phyloP scores from a whole-genome alignment of 768 basidiomycete genomes.

The Wakefieldia striispora region DNA sequence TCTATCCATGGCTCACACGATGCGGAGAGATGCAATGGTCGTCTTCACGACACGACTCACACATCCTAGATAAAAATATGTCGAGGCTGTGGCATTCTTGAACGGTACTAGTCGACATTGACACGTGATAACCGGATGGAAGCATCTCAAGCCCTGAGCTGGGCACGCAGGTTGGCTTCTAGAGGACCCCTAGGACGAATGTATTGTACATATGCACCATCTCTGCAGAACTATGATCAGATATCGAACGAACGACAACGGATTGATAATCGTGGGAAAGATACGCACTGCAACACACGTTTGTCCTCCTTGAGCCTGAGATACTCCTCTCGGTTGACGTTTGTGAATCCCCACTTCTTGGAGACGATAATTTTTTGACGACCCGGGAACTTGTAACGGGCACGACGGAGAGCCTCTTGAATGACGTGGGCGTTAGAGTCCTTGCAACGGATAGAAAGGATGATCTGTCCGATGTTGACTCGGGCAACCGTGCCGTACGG shows the following conservation, averaged over 20 bases:
- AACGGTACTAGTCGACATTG: slow-evolving; percentile 14
- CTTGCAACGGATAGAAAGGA: slow-evolving; percentile 89
- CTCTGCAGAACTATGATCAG: slow-evolving; percentile 34
- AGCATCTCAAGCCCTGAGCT: slow-evolving; percentile 64
- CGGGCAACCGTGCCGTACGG: slow-evolving; percentile 95
- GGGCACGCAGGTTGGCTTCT: slow-evolving; percentile 81
- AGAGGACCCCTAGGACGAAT: slow-evolving; percentile 86
- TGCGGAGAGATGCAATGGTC: background rate
- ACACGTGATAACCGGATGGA: slow-evolving; percentile 2
- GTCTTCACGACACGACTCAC: slow-evolving; percentile 3
- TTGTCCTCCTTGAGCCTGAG: slow-evolving; percentile 85
- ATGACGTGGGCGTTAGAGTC: slow-evolving; percentile 84
- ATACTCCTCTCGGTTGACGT: slow-evolving; percentile 88
- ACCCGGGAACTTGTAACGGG: slow-evolving; percentile 99
- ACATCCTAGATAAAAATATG: slow-evolving; percentile 7
- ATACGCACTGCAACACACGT: slow-evolving; percentile 79
- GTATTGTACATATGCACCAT: slow-evolving; percentile 94
- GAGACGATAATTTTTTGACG: slow-evolving; percentile 96
- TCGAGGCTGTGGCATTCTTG: slow-evolving; percentile 20
- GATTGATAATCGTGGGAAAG: background rate
- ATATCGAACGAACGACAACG: background rate
- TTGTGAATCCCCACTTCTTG: slow-evolving; percentile 99
- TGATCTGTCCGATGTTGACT: slow-evolving; percentile 96
- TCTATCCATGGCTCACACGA: background rate
- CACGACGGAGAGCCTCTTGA: slow-evolving; percentile 95